A percentile compares a stretch with the other conserved stretches of the same genome.
Conservation (phyloP, 2,329 filamentous ascomycete species). For the Pseudopyrenochaeta lycopersici region DNA sequence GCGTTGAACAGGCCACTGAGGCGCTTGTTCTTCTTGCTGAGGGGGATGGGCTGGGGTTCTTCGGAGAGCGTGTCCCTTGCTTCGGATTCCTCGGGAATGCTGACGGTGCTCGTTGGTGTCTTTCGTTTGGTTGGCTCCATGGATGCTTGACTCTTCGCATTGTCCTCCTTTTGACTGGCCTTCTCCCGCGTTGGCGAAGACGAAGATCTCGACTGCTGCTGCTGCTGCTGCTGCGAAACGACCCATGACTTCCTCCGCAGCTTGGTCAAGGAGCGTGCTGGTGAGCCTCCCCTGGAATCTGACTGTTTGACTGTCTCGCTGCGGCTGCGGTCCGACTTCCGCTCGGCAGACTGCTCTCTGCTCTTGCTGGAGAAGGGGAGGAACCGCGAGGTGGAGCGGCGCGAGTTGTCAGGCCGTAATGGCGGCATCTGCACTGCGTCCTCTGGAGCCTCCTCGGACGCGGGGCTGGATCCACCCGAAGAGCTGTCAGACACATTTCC, state of each 20-base stretch:
- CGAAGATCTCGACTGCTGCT: slow-evolving; percentile 9
- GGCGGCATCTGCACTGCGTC: slow-evolving; percentile 39
- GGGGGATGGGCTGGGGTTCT: slow-evolving; percentile 29
- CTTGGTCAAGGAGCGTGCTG: slow-evolving; percentile 43
- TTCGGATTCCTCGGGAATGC: slow-evolving; percentile 43
- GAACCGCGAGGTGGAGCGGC: slow-evolving; percentile 45
- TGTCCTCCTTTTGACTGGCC: slow-evolving; percentile 21
- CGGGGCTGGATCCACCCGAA: slow-evolving; percentile 56
- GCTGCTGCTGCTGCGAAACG: slow-evolving; percentile 22
- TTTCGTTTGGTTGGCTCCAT: slow-evolving; percentile 36
- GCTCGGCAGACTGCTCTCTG: slow-evolving; percentile 42
- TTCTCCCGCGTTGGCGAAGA: slow-evolving; percentile 26
- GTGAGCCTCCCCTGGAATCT: slow-evolving; percentile 35
- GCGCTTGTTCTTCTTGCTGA: slow-evolving; percentile 48
- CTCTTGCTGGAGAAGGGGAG: slow-evolving; percentile 46
- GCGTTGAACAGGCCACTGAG: slow-evolving; percentile 44
- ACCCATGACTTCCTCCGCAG: slow-evolving; percentile 50
- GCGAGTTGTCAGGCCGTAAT: slow-evolving; percentile 43
- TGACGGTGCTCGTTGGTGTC: slow-evolving; percentile 28
- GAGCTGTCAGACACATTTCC: slow-evolving; percentile 50
- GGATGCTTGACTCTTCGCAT: slow-evolving; percentile 23
- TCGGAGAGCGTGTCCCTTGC: slow-evolving; percentile 31
- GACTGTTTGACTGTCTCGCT: slow-evolving; percentile 34
- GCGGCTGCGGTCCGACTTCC: slow-evolving; percentile 38
- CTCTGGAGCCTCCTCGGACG: slow-evolving; percentile 48